A percentile compares a stretch with the other conserved stretches of the same genome.
phyloP scores from a whole-genome alignment of 495 filamentous ascomycete genomes.

The Chaetomium cochliodes region DNA sequence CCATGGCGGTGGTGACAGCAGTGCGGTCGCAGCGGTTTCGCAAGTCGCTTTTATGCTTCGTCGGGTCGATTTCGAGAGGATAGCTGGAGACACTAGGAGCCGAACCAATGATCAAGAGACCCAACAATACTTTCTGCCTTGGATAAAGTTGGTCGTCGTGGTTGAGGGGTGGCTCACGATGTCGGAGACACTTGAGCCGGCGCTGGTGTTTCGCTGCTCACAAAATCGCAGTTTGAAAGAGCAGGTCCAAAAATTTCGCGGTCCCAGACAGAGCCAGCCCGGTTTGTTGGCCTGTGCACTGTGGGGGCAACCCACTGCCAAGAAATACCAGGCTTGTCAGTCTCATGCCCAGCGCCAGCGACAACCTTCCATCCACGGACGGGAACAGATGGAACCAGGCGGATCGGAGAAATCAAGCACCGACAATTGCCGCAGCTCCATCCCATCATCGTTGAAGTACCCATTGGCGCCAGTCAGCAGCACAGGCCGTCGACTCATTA shows the following conservation, averaged over 20 bases:
- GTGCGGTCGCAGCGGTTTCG: slow-evolving; percentile 21
- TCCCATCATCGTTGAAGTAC: not conserved
- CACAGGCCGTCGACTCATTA: not conserved
- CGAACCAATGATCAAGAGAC: not conserved
- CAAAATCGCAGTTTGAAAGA: slow-evolving; percentile 16
- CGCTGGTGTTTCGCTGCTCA: slow-evolving; percentile 14
- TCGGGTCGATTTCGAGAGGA: slow-evolving; percentile 13
- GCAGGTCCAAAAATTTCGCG: slow-evolving; percentile 39
- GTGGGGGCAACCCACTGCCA: slow-evolving; percentile 11
- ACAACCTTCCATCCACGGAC: too few species aligned
- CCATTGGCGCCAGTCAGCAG: not conserved
- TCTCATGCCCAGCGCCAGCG: not conserved
- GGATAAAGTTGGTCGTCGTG: slow-evolving; percentile 4
- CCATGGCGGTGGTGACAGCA: slow-evolving; percentile 37
- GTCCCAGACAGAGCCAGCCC: slow-evolving; percentile 17
- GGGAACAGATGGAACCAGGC: not conserved
- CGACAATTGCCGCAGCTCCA: not conserved
- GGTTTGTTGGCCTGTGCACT: slow-evolving; percentile 24
- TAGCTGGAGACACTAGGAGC: not conserved
- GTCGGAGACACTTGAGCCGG: slow-evolving; percentile 14
- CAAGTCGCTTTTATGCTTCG: slow-evolving; percentile 20
- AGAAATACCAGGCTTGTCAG: not conserved
- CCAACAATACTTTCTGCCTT: not conserved
- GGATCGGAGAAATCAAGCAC: slow-evolving; percentile 24
- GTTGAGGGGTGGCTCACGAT: slow-evolving; percentile 19